phyloP scores from a whole-genome alignment of 441 rosid genomes.

The Pelargonium myrrhifolium region DNA sequence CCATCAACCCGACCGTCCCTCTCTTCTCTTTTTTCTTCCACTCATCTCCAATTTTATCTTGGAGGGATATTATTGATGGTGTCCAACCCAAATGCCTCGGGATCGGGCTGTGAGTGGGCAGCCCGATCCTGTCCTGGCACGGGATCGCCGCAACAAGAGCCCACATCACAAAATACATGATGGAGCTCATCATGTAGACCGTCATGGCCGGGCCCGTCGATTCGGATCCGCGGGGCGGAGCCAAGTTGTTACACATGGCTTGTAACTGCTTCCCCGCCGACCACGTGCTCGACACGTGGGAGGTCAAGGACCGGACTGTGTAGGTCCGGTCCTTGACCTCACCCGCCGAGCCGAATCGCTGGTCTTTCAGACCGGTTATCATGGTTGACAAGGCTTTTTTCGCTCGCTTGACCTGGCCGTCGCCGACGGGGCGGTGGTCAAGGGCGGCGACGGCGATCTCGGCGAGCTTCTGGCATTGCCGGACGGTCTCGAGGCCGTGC shows the following conservation, averaged over 20 bases:
- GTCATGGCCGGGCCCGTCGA: constrained; percentile 52
- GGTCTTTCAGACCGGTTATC: too few relatives aligned
- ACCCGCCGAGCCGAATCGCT: constrained; percentile 32
- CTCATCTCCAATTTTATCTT: constrained; percentile 80
- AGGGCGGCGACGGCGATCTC: constrained; percentile 66
- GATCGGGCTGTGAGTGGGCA: constrained; percentile 53
- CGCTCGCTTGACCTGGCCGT: constrained; percentile 71
- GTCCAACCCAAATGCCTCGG: constrained; percentile 74
- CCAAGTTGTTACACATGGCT: constrained; percentile 60
- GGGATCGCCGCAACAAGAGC: constrained; percentile 72
- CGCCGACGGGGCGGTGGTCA: constrained; percentile 57
- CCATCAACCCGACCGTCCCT: constrained; percentile 62
- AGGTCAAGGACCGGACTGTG: constrained; percentile 29
- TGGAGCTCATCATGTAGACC: constrained; percentile 59
- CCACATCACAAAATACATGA: constrained; percentile 67
- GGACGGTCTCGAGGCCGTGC: constrained; percentile 63
- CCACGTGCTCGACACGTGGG: constrained; percentile 71
- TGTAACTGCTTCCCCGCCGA: constrained; percentile 91
- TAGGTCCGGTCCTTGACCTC: constrained; percentile 28
- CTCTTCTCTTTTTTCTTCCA: constrained; percentile 97
- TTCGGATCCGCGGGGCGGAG: constrained; percentile 62
- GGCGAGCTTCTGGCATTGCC: constrained; percentile 60
- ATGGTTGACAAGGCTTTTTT: constrained; percentile 69
- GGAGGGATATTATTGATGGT: constrained; percentile 48
- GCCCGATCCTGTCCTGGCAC: constrained; percentile 79